Evolutionary conservation across 352 stramenopile genomes (phyloP).

Genomic region (Pythium rishiriense): DNA sequence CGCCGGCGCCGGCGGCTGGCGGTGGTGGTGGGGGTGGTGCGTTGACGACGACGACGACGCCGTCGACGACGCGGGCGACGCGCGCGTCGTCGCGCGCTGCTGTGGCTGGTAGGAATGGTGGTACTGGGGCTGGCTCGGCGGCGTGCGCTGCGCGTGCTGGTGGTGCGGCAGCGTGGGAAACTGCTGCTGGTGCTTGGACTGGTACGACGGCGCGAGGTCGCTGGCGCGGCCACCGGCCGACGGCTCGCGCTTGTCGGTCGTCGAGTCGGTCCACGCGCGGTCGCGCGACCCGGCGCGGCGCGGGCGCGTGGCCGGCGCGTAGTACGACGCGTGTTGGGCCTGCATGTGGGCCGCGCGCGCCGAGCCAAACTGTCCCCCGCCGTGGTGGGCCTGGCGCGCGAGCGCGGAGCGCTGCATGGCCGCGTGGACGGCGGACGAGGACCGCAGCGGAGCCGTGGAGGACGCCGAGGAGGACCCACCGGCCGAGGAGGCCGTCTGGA

Average conservation of each 20-base stretch:
- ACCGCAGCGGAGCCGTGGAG: not conserved
- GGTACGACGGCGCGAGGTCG: not conserved
- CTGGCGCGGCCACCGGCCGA: conserved; percentile 6
- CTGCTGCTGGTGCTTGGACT: conserved; percentile 13
- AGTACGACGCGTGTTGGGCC: conserved; percentile 20
- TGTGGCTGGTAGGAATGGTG: conserved; percentile 2
- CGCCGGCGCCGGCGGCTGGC: not conserved
- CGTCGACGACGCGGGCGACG: not conserved
- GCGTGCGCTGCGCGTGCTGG: not conserved
- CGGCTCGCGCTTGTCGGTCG: not conserved
- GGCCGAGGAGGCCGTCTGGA: not conserved
- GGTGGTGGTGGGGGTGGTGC: not conserved
- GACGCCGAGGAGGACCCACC: not conserved
- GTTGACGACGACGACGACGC: not conserved
- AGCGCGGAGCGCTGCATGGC: conserved; percentile 27
- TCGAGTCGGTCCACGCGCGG: conserved; percentile 22
- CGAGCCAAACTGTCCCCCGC: conserved; percentile 9
- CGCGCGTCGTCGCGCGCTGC: not conserved
- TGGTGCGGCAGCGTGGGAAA: conserved; percentile 9
- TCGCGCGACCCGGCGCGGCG: conserved; percentile 22
- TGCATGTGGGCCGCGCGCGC: conserved; percentile 11
- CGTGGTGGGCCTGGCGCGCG: conserved; percentile 9
- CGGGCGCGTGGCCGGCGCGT: conserved; percentile 13
- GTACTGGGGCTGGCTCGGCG: not conserved
- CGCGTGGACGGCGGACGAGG: conserved; percentile 16